phyloP scores from a whole-genome alignment of 768 basidiomycete genomes.

The Mycena metata region DNA sequence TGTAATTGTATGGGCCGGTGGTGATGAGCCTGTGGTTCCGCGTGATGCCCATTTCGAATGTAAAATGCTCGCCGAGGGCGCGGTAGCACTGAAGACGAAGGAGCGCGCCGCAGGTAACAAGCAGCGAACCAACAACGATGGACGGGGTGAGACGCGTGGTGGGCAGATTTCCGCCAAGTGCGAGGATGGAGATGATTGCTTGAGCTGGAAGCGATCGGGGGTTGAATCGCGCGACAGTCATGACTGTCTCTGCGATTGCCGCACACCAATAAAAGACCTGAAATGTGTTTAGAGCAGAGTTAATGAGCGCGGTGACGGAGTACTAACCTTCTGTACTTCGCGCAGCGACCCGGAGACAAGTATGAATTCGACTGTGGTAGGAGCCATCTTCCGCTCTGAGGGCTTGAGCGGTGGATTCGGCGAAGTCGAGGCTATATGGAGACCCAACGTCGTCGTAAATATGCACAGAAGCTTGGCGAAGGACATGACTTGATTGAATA shows the following conservation, averaged over 20 bases:
- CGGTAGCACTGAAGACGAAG: constrained; percentile 27
- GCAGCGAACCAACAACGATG: background rate
- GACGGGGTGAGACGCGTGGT: background rate
- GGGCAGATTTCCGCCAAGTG: constrained; percentile 1
- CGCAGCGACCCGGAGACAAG: constrained; percentile 26
- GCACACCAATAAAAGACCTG: constrained; percentile 19
- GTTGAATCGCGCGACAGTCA: background rate
- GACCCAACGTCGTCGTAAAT: constrained; percentile 4
- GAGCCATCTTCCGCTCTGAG: constrained; percentile 6
- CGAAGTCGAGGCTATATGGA: constrained; percentile 23
- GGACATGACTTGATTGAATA: constrained; percentile 16
- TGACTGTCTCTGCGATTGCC: constrained; percentile 6
- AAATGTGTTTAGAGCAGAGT: background rate
- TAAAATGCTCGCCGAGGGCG: constrained; percentile 45
- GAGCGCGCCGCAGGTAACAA: constrained; percentile 10
- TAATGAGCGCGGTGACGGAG: background rate
- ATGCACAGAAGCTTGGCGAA: constrained; percentile 16
- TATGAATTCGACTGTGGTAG: constrained; percentile 24
- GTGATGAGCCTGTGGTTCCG: constrained; percentile 44
- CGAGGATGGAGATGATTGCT: background rate
- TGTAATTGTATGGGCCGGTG: constrained; percentile 42
- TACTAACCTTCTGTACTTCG: constrained; percentile 11
- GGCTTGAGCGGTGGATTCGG: constrained; percentile 23
- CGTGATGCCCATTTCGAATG: constrained; percentile 45
- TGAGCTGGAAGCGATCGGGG: background rate